Conservation (phyloP, 176 grass and related monocot species). For the Cenchrus purpureus region DNA sequence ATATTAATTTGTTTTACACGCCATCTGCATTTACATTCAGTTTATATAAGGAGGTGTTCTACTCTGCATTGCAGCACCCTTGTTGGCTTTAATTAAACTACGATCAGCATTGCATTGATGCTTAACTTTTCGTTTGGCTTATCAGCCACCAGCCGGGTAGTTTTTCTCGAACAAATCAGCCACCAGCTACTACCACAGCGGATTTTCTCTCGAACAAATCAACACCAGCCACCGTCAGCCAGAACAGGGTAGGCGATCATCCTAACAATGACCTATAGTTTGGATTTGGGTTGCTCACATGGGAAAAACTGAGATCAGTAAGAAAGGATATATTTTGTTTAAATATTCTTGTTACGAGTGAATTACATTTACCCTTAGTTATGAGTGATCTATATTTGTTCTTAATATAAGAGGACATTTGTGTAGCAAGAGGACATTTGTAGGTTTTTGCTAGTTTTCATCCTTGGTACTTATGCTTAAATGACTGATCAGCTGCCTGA, state of each 20-base stretch:
- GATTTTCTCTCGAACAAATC: no score
- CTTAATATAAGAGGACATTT: background rate
- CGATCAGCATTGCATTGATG: background rate
- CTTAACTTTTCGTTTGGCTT: background rate
- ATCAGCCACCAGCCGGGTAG: background rate
- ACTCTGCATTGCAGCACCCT: background rate
- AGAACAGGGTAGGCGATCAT: background rate
- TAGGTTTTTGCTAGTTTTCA: background rate
- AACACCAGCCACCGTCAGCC: background rate
- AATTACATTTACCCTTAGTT: background rate
- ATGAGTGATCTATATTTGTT: background rate
- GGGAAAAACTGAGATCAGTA: background rate
- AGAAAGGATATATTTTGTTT: background rate
- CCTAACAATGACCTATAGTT: background rate
- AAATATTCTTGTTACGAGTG: background rate
- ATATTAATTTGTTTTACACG: background rate
- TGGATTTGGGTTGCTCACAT: background rate
- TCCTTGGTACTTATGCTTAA: conserved; percentile 16
- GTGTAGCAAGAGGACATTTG: background rate
- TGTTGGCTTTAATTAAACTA: background rate
- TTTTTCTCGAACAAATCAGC: background rate
- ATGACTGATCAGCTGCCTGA: conserved; percentile 3
- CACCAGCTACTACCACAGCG: no score
- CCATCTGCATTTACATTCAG: background rate
- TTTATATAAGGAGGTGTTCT: background rate